Evolutionary conservation across 139 green algal genomes (phyloP), one percentile per base, ranked within the genome.

Genomic region (Ulvella scutata): DNA sequence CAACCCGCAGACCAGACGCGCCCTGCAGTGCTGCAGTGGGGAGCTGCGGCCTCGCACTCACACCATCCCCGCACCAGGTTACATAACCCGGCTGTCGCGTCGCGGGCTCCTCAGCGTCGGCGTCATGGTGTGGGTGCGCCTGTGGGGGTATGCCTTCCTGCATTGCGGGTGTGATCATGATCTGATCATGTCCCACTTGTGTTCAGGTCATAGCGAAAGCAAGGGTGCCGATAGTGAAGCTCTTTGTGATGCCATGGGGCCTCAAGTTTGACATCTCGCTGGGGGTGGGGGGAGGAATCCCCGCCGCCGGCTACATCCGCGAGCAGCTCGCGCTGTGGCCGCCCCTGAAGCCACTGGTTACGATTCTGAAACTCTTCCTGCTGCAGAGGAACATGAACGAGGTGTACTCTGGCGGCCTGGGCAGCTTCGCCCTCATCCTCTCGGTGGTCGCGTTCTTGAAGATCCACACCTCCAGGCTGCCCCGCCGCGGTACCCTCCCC

Each of bases 201-300:
- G 37, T 72, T 38, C 82, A 94, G 87, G 86, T 98, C 3, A 90
- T 98, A 26, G 79, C 83, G 43, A 95, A 92, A 75, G 94, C 94
- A 29, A 84, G 85, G 3, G 92, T 98, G 35, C 94, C 94, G 9
- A 98, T 98, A 79, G 85, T 98, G 73, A 98, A 98, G 82, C 98
- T 97, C 79, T 81, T 93, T 76, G 89, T 94, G 20, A 61, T 61
- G 7, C 43, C 78, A 7, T 86, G 74, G 40, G 80, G 85, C 17
- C 81, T 97, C 35, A 79, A 86, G 3, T 97, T 98, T 80, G 94
- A 98, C 78, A 80, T 98, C n/a, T 92, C 82, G 21, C 96, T 97
- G 62, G 90, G 97, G 72, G 88, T 94, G 51, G 84, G 84, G 31
- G 96, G 93, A 43, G 93, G 93, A 0, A 85, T 88, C 0, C 23